Evolutionary conservation across 176 grass and related monocot species (phyloP).

Genomic region (Triticum dicoccoides): DNA sequence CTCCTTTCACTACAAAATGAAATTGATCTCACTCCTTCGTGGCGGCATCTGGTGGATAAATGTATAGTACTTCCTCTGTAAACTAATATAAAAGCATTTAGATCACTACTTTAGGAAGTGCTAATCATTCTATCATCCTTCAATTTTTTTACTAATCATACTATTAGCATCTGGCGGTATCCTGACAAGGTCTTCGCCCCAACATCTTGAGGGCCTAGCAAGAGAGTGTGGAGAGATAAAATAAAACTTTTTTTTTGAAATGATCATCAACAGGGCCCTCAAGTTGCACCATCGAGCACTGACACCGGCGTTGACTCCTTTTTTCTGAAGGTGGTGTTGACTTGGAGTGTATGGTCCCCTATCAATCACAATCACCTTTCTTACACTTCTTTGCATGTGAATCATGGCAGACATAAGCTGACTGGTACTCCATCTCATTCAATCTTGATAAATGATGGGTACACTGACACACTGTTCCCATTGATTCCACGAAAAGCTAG

Average conservation of each 20-base stretch:
- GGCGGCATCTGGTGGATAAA: too few relatives aligned
- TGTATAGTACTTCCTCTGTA: too few relatives aligned
- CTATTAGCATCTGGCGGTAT: too few relatives aligned
- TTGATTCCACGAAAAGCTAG: not conserved
- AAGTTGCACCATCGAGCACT: not conserved
- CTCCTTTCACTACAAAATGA: too few relatives aligned
- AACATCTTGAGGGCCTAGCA: too few relatives aligned
- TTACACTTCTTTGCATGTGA: not conserved
- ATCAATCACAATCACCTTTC: not conserved
- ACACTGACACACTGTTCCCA: not conserved
- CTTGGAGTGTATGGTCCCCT: not conserved
- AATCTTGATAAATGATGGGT: not conserved
- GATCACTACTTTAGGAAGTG: too few relatives aligned
- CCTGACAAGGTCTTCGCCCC: too few relatives aligned
- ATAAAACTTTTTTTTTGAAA: not conserved
- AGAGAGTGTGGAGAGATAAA: too few relatives aligned
- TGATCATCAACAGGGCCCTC: not conserved
- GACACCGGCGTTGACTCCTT: not conserved
- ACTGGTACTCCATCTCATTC: not conserved
- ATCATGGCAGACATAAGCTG: not conserved
- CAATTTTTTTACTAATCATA: too few relatives aligned
- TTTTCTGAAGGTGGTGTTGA: not conserved
- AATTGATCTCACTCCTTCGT: too few relatives aligned
- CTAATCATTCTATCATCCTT: too few relatives aligned
- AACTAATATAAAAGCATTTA: too few relatives aligned